Evolutionary conservation across 2,329 filamentous ascomycete species (phyloP), one percentile per base, ranked within the genome.

Genomic region (Microcyclosporella mali): DNA sequence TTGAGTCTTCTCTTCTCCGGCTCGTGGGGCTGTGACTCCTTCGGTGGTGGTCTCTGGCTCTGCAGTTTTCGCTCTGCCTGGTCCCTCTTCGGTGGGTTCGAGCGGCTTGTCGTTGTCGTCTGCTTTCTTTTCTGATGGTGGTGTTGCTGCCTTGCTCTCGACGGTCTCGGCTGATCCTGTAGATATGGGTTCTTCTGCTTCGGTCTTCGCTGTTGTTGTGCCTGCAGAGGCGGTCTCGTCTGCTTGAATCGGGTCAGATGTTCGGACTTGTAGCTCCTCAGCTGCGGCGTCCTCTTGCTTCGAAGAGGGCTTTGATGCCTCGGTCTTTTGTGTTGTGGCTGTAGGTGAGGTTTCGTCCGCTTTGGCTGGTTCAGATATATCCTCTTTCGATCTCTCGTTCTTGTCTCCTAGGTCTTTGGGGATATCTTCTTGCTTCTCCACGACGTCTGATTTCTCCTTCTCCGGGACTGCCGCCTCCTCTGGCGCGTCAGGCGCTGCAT

Each of bases 401-500:
- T 4, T 25, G 21, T 36, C 9, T 43, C 40, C 2, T 52, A 33
- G 35, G 47, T 47, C 12, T 40, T 47, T 21, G 37, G 29, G 18
- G 45, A 38, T 34, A 50, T 45, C 43, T 47, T 44, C 37, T 38
- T 46, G 34, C 35, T 19, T 35, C 18, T 37, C 34, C 4, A 35
- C 36, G 12, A n/a, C n/a, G 32, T 27, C 37, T 45, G 18, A 8
- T 19, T 29, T n/a, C n/a, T 29, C 28, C 28, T 8, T 29, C 9
- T 29, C 28, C n/a, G 11, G 2, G 7, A 17, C 28, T 19, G 35
- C 28, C n/a, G 9, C 28, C 27, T 45, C 43, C 27, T 50, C 46
- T 14, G 14, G 30, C 41, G 45, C 40, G n/a, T 50, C 56, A n/a
- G 62, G 60, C 37, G 66, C 63, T 8, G 57, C 59, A 14, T 61